Percentiles rank a stretch among this genome's conserved stretches.
Evolutionary conservation across 305 asterid species (phyloP).

Genomic region (Andrographis paniculata): DNA sequence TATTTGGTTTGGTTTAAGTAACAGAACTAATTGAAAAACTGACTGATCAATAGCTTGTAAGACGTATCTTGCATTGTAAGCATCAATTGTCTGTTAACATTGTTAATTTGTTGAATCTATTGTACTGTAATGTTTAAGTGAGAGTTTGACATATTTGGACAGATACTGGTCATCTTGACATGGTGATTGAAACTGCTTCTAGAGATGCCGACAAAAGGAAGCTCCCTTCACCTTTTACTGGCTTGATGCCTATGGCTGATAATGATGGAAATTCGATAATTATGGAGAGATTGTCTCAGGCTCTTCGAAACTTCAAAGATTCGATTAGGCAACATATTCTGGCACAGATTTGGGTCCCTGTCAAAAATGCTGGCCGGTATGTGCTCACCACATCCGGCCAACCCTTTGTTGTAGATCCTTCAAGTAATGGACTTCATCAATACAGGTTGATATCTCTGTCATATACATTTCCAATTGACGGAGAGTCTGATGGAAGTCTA

Average conservation of each 20-base stretch:
- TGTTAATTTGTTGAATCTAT: too few species aligned
- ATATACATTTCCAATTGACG: conserved; percentile 67
- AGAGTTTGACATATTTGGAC: too few species aligned
- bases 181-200: conserved; percentile 28
- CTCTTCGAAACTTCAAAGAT: conserved; percentile 83
- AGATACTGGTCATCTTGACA: too few species aligned
- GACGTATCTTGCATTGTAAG: too few species aligned
- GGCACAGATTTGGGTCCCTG: conserved; percentile 95
- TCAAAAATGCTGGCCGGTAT: conserved; percentile 54
- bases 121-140: too few species aligned
- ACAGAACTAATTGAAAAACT: too few species aligned
- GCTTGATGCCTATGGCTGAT: conserved; percentile 40
- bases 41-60: too few species aligned
- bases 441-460: conserved; percentile 62
- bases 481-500: conserved; percentile 51
- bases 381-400: conserved; percentile 88
- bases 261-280: conserved; percentile 58
- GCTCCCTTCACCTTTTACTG: conserved; percentile 38
- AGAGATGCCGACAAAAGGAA: conserved; percentile 44
- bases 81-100: too few species aligned
- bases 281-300: conserved; percentile 83
- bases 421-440: conserved; percentile 75
- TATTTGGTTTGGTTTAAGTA: too few species aligned
- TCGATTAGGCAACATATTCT: conserved; percentile 50
- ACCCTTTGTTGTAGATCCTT: conserved; percentile 80